Conservation (phyloP, 768 basidiomycete species). For the Pleurotus sapidus region DNA sequence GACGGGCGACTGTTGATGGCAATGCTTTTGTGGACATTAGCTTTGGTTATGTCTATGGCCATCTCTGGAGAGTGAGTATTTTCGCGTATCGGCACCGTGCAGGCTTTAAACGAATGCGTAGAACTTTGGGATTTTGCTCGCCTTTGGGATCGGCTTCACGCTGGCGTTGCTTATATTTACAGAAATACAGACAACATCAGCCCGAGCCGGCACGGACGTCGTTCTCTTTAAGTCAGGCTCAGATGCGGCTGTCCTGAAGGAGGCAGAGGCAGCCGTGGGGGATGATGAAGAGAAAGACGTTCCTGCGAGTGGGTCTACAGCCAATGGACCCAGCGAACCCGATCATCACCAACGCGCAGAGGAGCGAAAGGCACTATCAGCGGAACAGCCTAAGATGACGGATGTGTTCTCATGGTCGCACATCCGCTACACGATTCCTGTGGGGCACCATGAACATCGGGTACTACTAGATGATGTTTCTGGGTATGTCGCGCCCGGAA, state of each 20-base stretch:
- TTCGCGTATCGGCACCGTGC: neutral
- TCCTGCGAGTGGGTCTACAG: neutral
- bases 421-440: slow-evolving; percentile 61
- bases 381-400: slow-evolving; percentile 41
- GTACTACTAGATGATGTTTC: slow-evolving; percentile 68
- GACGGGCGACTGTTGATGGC: slow-evolving; percentile 59
- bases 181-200: slow-evolving; percentile 43
- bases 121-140: slow-evolving; percentile 70
- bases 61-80: slow-evolving; percentile 40
- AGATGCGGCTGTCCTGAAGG: slow-evolving; percentile 2
- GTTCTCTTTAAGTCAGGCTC: slow-evolving; percentile 65
- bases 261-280: neutral
- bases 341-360: slow-evolving; percentile 15
- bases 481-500: slow-evolving; percentile 81
- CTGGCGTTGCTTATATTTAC: slow-evolving; percentile 54
- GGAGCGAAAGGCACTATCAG: slow-evolving; percentile 27
- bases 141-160: slow-evolving; percentile 63
- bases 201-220: slow-evolving; percentile 31
- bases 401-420: slow-evolving; percentile 81
- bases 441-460: slow-evolving; percentile 39
- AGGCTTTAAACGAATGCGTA: slow-evolving; percentile 14
- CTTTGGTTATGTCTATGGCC: slow-evolving; percentile 41
- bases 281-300: slow-evolving; percentile 11
- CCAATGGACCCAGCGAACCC: slow-evolving; percentile 3
- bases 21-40: slow-evolving; percentile 44